Conservation (phyloP, 768 basidiomycete genomes). For the Lactarius sanguifluus region DNA sequence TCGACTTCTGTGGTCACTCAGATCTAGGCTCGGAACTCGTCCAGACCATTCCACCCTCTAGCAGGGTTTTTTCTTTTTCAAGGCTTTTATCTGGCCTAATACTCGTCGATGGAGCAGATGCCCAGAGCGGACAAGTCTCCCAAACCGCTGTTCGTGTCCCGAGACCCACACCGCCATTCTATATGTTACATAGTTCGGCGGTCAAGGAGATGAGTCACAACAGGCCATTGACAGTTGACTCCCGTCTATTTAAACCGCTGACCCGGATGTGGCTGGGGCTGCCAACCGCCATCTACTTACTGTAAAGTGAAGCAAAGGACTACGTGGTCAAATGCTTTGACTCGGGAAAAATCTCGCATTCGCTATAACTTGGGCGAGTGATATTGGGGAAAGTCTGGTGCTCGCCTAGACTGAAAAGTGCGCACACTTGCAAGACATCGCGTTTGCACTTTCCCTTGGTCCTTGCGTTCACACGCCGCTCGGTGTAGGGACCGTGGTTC, state of each 20-base stretch:
- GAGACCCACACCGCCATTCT: constrained; percentile 65
- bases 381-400: neutral
- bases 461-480: constrained; percentile 17
- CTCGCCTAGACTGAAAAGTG: neutral
- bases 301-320: constrained; percentile 44
- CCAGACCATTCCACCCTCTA: neutral
- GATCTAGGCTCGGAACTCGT: too few species aligned
- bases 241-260: neutral
- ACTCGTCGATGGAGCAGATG: neutral
- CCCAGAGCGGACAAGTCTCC: constrained; percentile 40
- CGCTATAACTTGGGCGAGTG: constrained; percentile 67
- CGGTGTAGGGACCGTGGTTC: constrained; percentile 68
- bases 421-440: constrained; percentile 33
- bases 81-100: neutral
- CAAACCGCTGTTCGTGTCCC: constrained; percentile 47
- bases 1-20: too few species aligned
- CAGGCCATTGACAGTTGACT: constrained; percentile 49
- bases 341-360: constrained; percentile 46
- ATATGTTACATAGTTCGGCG: constrained; percentile 73
- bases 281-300: neutral
- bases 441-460: constrained; percentile 56
- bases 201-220: constrained; percentile 54
- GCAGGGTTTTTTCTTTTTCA: neutral
- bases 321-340: constrained; percentile 79
- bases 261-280: constrained; percentile 58